Evolutionary conservation across 768 basidiomycete genomes (phyloP), one percentile per base, ranked within the genome.

Genomic region (Boletellus ananiceps): DNA sequence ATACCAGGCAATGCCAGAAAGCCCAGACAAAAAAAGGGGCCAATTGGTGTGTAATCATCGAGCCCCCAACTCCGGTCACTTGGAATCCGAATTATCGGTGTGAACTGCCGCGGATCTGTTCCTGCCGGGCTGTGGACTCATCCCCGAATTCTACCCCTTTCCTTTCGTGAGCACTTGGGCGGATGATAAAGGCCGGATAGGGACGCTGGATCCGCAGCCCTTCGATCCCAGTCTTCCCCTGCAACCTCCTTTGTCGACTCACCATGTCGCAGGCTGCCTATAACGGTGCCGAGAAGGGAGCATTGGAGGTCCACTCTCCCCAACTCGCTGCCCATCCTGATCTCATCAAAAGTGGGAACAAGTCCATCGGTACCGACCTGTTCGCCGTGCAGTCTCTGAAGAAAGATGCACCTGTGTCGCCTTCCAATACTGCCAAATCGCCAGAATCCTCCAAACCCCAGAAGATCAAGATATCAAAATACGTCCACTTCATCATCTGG

Each of bases 401-500:
- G 65, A 75, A 74, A 47, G 74, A 77, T 49, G 62, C 68, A 16
- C 66, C 68, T 15, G 59, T 71, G 8, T 54, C 66, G 5, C 59
- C 69, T 14, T 68, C 65, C 21, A 65, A 61, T n/a, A 54, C 67
- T 19, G 69, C 61, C 29, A 73, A 71, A 56, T 62, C 66, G 39
- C 67, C 69, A 9, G 50, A 62, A 23, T 63, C 72, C 2, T 64
- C 73, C 15, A 62, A 71, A 40, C 72, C 75, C 40, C 60, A 73
- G 31, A 83, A 79, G 72, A 76, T 74, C 64, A 77, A 80, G 60
- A 74, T 74, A 25, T 79, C 84, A 1, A 78, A 73, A 50, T 83
- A 81, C 72, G 75, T 83, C 33, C 63, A 74, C 40, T 81, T 82
- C 63, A 75, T 75, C 48, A 65, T 88, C 21, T 90, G 88, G 88